Conservation (phyloP, 306 rosid species). For the Prunus campanulata region DNA sequence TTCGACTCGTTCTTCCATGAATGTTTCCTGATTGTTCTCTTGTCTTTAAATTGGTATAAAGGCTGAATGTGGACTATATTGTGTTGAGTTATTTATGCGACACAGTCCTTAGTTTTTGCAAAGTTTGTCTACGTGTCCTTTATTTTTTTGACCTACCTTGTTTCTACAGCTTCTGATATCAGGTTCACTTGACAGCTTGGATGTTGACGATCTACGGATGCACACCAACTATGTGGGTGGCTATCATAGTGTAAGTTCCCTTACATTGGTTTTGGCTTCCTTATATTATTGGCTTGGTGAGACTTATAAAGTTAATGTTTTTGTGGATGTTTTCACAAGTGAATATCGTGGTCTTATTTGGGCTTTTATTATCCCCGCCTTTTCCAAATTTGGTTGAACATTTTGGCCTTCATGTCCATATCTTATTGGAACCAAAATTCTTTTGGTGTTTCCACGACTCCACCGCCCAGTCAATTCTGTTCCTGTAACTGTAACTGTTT, state of each 20-base stretch:
- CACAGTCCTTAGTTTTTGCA: background rate
- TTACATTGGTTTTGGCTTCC: background rate
- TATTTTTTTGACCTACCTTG: background rate
- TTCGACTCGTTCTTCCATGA: background rate
- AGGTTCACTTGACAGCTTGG: conserved; percentile 97
- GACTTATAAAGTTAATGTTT: background rate
- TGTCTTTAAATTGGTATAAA: background rate
- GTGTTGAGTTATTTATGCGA: background rate
- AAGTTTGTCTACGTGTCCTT: background rate
- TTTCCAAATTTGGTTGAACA: background rate
- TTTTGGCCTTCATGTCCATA: background rate
- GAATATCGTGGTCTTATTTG: background rate
- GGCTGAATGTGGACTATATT: background rate
- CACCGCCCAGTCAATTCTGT: too few relatives aligned
- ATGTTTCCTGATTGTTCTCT: background rate
- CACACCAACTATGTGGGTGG: conserved; percentile 87
- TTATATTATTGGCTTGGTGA: background rate
- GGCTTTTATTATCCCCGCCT: background rate
- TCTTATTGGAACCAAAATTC: background rate
- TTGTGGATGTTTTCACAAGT: background rate
- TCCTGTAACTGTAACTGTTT: background rate
- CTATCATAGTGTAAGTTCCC: conserved; percentile 70
- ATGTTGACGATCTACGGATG: conserved; percentile 81
- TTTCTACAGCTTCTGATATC: conserved; percentile 84
- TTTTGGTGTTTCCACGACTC: background rate